These are phyloP conservation scores for Pythium volutum DNA, from an alignment of 352 stramenopile genomes.

Conservation along the genomic window DNA sequence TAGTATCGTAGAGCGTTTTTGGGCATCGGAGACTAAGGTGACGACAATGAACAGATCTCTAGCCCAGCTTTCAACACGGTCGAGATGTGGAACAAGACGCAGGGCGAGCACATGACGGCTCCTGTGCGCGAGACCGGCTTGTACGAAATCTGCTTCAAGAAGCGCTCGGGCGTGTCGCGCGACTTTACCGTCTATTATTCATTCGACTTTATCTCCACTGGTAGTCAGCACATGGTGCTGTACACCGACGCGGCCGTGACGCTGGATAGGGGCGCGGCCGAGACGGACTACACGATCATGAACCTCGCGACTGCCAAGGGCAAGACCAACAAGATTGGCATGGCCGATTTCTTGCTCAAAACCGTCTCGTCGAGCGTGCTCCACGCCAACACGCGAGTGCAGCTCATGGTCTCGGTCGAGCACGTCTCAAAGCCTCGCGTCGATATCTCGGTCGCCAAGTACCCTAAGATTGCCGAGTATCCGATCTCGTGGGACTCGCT, in stretches of 20 bases:
- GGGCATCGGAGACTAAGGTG: not conserved
- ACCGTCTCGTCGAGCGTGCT: conserved; percentile 65
- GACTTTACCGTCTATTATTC: conserved; percentile 70
- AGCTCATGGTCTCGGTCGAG: conserved; percentile 70
- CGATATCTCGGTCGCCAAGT: conserved; percentile 46
- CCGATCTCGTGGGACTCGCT: conserved; percentile 62
- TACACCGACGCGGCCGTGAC: conserved; percentile 64
- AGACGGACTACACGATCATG: conserved; percentile 58
- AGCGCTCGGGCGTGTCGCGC: conserved; percentile 51
- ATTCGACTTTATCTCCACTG: conserved; percentile 79
- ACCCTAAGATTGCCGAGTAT: conserved; percentile 45
- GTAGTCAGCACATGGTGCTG: conserved; percentile 47
- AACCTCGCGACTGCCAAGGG: conserved; percentile 41
- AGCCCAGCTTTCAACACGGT: conserved; percentile 22
- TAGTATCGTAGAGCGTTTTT: not conserved
- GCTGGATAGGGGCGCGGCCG: conserved; percentile 40
- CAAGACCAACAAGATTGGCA: conserved; percentile 46
- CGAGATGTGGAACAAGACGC: conserved; percentile 54
- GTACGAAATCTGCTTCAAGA: conserved; percentile 77
- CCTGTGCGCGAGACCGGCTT: conserved; percentile 70
- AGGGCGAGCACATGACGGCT: conserved; percentile 52
- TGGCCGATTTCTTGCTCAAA: conserved; percentile 68
- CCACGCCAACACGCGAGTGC: conserved; percentile 59
- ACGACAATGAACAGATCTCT: conserved; percentile 7
- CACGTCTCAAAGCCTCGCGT: conserved; percentile 41